phyloP scores from a whole-genome alignment of 164 flowering plant species.

The Akebia trifoliata region DNA sequence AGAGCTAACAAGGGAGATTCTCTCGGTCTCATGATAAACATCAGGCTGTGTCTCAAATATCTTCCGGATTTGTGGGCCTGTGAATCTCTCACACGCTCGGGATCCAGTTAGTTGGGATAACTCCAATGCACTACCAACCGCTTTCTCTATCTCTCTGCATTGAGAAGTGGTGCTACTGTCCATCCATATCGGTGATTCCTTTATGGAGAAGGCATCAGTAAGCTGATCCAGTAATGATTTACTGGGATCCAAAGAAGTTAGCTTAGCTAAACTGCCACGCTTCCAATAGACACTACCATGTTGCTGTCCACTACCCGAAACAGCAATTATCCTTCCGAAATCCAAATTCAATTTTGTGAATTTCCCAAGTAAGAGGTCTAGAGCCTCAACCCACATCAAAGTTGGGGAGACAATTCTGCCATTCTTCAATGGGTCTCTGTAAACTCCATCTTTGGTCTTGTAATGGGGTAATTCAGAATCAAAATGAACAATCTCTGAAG shows the following conservation, averaged over 20 bases:
- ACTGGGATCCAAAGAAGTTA: slow-evolving; percentile 57
- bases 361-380: slow-evolving; percentile 65
- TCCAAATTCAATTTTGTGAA: slow-evolving; percentile 51
- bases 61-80: slow-evolving; percentile 89
- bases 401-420: slow-evolving; percentile 95
- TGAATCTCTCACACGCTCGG: slow-evolving; percentile 74
- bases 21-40: slow-evolving; percentile 64
- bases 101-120: slow-evolving; percentile 78
- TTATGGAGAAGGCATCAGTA: slow-evolving; percentile 55
- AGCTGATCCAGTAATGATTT: slow-evolving; percentile 58
- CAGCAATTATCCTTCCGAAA: slow-evolving; percentile 60
- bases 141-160: slow-evolving; percentile 77
- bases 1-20: slow-evolving; percentile 94
- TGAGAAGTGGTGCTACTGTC: slow-evolving; percentile 90
- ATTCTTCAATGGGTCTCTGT: slow-evolving; percentile 53
- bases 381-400: slow-evolving; percentile 93
- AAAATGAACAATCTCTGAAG: slow-evolving; percentile 65
- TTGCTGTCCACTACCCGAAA: slow-evolving; percentile 98
- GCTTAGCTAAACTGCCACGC: slow-evolving; percentile 44
- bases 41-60: slow-evolving; percentile 62
- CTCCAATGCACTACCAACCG: slow-evolving; percentile 83
- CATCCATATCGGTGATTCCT: slow-evolving; percentile 96
- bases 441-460: slow-evolving; percentile 86
- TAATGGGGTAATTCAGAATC: slow-evolving; percentile 87
- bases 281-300: slow-evolving; percentile 99